These are phyloP conservation scores for Cladochytrium replicatum DNA, from an alignment of 192 early-diverging fungal genomes.

Conservation along the genomic window DNA sequence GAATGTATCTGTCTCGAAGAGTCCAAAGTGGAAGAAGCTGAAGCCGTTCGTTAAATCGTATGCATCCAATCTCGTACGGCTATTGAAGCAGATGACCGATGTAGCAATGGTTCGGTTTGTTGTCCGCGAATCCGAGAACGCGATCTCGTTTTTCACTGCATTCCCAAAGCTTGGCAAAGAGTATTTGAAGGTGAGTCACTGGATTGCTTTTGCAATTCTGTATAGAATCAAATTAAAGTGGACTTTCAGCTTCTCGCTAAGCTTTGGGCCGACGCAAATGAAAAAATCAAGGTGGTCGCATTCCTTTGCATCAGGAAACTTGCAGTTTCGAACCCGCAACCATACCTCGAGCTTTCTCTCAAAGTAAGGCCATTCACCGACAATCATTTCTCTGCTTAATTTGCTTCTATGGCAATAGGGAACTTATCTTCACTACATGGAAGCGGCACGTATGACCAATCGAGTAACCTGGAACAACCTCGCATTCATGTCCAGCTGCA, in stretches of 20 bases:
- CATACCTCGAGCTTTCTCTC: conserved; percentile 55
- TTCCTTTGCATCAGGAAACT: conserved; percentile 79
- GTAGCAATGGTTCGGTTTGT: conserved; percentile 74
- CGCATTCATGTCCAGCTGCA: conserved; percentile 87
- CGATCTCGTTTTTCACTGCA: conserved; percentile 65
- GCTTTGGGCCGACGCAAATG: conserved; percentile 54
- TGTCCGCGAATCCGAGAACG: conserved; percentile 68
- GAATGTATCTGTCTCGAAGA: too few relatives aligned
- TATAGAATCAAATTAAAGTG: not conserved
- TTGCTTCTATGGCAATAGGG: conserved; percentile 19
- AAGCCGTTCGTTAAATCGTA: conserved; percentile 77
- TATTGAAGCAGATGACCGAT: conserved; percentile 77
- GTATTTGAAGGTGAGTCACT: conserved; percentile 54
- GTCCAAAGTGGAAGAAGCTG: conserved; percentile 64
- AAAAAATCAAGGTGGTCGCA: conserved; percentile 63
- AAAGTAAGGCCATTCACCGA: conserved; percentile 31
- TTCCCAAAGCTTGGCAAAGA: conserved; percentile 75
- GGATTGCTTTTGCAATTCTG: conserved; percentile 10
- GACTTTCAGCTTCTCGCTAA: conserved; percentile 39
- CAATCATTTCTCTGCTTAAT: not conserved
- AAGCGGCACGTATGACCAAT: conserved; percentile 64
- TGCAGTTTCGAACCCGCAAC: conserved; percentile 37
- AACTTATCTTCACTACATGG: conserved; percentile 72
- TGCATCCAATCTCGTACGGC: conserved; percentile 57
- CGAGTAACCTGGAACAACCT: conserved; percentile 71